Conservation (phyloP, 2,329 filamentous ascomycete species). For the Calonectria leucothoes region DNA sequence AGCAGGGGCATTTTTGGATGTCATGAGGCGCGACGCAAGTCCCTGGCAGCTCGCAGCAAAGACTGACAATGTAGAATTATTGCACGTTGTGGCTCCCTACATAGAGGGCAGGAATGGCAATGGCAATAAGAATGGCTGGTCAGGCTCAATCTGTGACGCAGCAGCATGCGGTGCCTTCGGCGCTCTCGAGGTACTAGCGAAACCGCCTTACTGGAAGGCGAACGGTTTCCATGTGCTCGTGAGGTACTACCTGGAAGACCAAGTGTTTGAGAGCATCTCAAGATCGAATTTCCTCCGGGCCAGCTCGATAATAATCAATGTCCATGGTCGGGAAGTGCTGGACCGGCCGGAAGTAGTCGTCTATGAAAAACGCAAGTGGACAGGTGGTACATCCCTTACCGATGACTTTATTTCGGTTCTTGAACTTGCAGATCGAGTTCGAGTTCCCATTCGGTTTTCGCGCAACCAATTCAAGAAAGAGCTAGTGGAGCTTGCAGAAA, state of each 20-base stretch:
- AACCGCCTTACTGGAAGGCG: background rate
- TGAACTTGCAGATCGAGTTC: background rate
- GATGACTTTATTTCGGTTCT: background rate
- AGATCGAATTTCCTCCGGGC: background rate
- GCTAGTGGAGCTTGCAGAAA: background rate
- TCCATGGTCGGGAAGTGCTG: background rate
- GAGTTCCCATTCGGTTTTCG: background rate
- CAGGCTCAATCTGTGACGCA: background rate
- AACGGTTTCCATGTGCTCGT: background rate
- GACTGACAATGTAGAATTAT: background rate
- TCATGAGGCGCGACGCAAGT: too few relatives aligned
- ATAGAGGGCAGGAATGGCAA: background rate
- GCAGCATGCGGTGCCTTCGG: background rate
- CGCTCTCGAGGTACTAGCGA: background rate
- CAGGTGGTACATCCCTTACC: too few relatives aligned
- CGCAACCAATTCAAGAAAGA: background rate
- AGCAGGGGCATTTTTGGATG: background rate
- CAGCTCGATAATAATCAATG: background rate
- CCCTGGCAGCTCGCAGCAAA: background rate
- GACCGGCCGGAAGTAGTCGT: background rate
- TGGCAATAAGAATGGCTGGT: rapidly evolving
- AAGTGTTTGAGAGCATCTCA: background rate
- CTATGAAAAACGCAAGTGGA: background rate
- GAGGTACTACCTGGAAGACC: background rate
- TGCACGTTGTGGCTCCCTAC: background rate